Evolutionary conservation across 495 filamentous ascomycete genomes (phyloP).

Genomic region (Elaphomyces granulatus): DNA sequence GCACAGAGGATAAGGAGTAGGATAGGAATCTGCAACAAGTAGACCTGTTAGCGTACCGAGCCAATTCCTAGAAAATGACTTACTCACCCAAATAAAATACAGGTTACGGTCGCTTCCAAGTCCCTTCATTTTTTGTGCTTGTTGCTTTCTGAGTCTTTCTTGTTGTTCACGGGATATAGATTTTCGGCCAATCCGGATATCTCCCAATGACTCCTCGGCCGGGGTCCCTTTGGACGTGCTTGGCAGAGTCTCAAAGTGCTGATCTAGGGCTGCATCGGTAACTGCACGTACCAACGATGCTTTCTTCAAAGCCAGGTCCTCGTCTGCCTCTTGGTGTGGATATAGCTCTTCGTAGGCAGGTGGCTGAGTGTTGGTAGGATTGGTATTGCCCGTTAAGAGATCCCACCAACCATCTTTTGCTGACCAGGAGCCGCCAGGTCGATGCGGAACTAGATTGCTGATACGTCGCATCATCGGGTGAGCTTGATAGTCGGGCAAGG

Average conservation of each 20-base stretch:
- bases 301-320: conserved; percentile 42
- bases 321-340: conserved; percentile 36
- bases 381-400: conserved; percentile 38
- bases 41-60: background rate
- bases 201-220: conserved; percentile 21
- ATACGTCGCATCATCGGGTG: conserved; percentile 61
- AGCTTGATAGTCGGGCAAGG: conserved; percentile 57
- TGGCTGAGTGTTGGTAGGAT: conserved; percentile 34
- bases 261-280: conserved; percentile 49
- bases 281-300: conserved; percentile 44
- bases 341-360: conserved; percentile 76
- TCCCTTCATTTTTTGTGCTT: conserved; percentile 61
- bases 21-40: conserved; percentile 24
- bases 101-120: conserved; percentile 62
- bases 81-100: conserved; percentile 72
- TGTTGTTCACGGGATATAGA: conserved; percentile 54
- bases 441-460: conserved; percentile 54
- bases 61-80: conserved; percentile 2
- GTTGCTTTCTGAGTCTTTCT: conserved; percentile 53
- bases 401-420: conserved; percentile 57
- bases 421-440: conserved; percentile 29
- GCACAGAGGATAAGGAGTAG: conserved; percentile 48
- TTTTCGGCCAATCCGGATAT: conserved; percentile 32
- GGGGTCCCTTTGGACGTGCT: conserved; percentile 27
- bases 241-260: conserved; percentile 47